Percentiles rank a stretch among this genome's conserved stretches.
Evolutionary conservation across 2,329 filamentous ascomycete species (phyloP).

Genomic region (Byssochlamys sp.): DNA sequence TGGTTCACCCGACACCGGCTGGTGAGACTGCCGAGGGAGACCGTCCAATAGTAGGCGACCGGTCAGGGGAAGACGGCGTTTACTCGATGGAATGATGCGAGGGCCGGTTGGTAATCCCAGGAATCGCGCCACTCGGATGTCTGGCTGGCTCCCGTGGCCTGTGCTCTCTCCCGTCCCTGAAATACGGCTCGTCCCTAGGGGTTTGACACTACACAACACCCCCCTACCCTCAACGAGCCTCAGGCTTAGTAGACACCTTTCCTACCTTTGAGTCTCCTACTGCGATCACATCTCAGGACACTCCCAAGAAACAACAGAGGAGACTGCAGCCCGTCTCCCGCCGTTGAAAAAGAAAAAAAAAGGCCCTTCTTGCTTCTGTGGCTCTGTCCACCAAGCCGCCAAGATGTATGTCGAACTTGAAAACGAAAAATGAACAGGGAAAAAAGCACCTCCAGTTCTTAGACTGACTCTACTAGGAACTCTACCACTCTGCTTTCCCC

Average conservation of each 20-base stretch:
- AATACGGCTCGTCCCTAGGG: neutral
- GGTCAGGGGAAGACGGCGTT: neutral
- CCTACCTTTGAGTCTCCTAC: neutral
- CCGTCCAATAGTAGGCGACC: neutral
- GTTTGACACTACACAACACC: neutral
- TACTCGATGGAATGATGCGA: neutral
- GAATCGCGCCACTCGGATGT: neutral
- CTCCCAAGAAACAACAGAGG: neutral
- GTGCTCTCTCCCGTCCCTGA: neutral
- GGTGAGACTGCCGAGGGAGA: neutral
- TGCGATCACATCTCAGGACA: neutral
- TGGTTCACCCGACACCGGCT: neutral
- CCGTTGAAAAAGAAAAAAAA: neutral
- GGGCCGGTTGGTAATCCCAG: neutral
- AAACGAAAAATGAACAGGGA: neutral
- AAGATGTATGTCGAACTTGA: neutral
- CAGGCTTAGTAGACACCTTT: neutral
- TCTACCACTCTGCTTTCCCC: constrained; percentile 34
- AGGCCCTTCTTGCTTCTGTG: neutral
- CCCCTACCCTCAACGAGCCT: neutral
- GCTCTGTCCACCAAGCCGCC: neutral
- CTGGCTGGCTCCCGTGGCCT: neutral
- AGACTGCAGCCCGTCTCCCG: neutral
- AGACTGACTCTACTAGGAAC: constrained; percentile 30
- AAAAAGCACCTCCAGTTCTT: neutral